A percentile compares a stretch with the other conserved stretches of the same genome.
Conservation (phyloP, 2,329 filamentous ascomycete species). For the Diaporthe caulivora region DNA sequence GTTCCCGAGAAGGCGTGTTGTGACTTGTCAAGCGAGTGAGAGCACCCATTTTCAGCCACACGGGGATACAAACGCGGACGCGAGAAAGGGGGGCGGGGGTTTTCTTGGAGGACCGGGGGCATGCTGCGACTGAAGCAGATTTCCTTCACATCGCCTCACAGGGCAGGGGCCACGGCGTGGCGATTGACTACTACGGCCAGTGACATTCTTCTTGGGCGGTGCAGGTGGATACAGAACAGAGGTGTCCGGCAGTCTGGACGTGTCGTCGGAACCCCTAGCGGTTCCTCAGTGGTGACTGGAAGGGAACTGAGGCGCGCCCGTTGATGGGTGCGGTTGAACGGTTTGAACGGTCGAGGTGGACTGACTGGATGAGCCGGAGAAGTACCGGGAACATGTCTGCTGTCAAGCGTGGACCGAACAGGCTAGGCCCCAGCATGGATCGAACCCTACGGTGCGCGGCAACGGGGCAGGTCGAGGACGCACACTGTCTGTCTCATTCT, state of each 20-base stretch:
- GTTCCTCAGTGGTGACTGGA: background rate
- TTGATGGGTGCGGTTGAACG: slow-evolving; percentile 31
- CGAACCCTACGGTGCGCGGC: slow-evolving; percentile 22
- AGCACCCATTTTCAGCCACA: slow-evolving; percentile 33
- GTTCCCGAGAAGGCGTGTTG: slow-evolving; percentile 15
- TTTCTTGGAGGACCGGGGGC: background rate
- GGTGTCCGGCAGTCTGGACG: slow-evolving; percentile 1
- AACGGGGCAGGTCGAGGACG: background rate
- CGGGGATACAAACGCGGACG: slow-evolving; percentile 21
- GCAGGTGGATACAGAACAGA: slow-evolving; percentile 17
- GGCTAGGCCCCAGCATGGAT: slow-evolving; percentile 10
- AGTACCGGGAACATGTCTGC: slow-evolving; percentile 31
- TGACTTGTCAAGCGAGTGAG: slow-evolving; percentile 31
- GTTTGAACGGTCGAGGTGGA: slow-evolving; percentile 23
- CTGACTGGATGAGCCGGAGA: slow-evolving; percentile 24
- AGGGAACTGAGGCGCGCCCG: background rate
- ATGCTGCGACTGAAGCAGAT: slow-evolving; percentile 6
- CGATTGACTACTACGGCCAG: slow-evolving; percentile 12
- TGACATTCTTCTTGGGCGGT: slow-evolving; percentile 18
- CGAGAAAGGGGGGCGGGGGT: slow-evolving; percentile 16
- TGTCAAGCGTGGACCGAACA: slow-evolving; percentile 20
- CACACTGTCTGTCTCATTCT: slow-evolving; percentile 30
- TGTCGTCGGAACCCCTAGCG: slow-evolving; percentile 6
- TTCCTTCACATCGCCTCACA: slow-evolving; percentile 16
- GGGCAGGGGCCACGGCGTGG: background rate